Evolutionary conservation across 345 rosid genomes (phyloP).

Genomic region (Acer negundo): DNA sequence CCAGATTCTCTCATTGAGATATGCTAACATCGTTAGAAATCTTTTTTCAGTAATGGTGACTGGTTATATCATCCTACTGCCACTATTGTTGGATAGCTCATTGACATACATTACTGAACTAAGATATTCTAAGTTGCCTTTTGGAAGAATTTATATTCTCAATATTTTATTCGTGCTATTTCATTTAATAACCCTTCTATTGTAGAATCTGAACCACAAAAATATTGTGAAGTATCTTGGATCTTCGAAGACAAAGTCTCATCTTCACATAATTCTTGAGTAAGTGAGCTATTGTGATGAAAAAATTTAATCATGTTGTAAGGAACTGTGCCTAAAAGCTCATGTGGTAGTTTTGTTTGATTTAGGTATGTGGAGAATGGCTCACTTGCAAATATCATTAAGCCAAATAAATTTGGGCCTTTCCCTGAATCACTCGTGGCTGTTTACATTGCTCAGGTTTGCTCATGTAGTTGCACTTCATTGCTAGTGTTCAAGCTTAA

Average conservation of each 20-base stretch:
- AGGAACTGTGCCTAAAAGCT: constrained; percentile 16
- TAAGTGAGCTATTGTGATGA: constrained; percentile 41
- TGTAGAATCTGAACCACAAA: constrained; percentile 96
- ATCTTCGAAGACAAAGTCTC: constrained; percentile 85
- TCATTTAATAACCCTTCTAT: constrained; percentile 17
- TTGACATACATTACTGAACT: constrained; percentile 1
- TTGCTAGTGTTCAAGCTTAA: constrained; percentile 16
- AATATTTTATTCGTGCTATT: constrained; percentile 12
- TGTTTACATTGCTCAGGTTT: constrained; percentile 97
- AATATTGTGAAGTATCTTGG: constrained; percentile 99
- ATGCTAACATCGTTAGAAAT: constrained; percentile 4
- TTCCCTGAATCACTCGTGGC: constrained; percentile 98
- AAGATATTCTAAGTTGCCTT: not conserved
- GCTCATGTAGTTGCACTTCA: constrained; percentile 31
- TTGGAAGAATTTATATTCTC: constrained; percentile 11
- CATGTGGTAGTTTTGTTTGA: constrained; percentile 23
- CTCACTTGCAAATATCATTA: constrained; percentile 95
- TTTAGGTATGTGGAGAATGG: constrained; percentile 97
- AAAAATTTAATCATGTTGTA: not conserved
- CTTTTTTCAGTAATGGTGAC: not conserved
- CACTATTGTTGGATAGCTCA: not conserved
- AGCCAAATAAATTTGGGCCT: constrained; percentile 99
- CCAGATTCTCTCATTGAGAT: not conserved
- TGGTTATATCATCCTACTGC: not conserved
- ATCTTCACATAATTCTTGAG: constrained; percentile 98